phyloP scores from a whole-genome alignment of 2,329 filamentous ascomycete genomes.

The Trichoderma breve region DNA sequence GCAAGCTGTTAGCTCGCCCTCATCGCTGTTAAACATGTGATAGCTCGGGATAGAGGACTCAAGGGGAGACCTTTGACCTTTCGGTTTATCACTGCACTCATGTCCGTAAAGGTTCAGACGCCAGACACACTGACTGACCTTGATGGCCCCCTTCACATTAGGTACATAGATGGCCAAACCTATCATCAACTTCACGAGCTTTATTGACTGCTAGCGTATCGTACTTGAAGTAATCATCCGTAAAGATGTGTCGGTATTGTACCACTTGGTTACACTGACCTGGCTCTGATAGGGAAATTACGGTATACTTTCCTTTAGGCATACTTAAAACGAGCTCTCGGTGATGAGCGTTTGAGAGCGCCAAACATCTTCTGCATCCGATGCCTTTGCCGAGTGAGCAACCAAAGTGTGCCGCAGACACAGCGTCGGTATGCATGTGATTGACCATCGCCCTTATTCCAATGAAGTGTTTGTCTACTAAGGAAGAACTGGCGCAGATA shows the following conservation, averaged over 20 bases:
- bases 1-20: conserved; percentile 34
- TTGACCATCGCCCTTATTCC: conserved; percentile 10
- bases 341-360: conserved; percentile 19
- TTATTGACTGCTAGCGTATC: conserved; percentile 39
- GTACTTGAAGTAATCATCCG: conserved; percentile 32
- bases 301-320: conserved; percentile 30
- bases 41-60: conserved; percentile 44
- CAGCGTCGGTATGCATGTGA: conserved; percentile 20
- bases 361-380: conserved; percentile 18
- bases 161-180: conserved; percentile 32
- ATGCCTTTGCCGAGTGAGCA: neutral
- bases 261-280: conserved; percentile 39
- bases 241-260: conserved; percentile 38
- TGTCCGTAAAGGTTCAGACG: conserved; percentile 31
- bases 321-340: conserved; percentile 23
- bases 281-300: conserved; percentile 32
- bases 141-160: conserved; percentile 28
- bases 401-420: conserved; percentile 20
- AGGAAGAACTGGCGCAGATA: neutral
- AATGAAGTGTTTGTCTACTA: neutral
- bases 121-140: conserved; percentile 39
- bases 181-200: conserved; percentile 36
- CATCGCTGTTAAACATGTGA: conserved; percentile 46
- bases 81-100: neutral
- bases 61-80: conserved; percentile 28